These are phyloP conservation scores for Paecilomyces dactylethromorphus DNA, from an alignment of 2,329 filamentous ascomycete genomes.

Conservation along the genomic window DNA sequence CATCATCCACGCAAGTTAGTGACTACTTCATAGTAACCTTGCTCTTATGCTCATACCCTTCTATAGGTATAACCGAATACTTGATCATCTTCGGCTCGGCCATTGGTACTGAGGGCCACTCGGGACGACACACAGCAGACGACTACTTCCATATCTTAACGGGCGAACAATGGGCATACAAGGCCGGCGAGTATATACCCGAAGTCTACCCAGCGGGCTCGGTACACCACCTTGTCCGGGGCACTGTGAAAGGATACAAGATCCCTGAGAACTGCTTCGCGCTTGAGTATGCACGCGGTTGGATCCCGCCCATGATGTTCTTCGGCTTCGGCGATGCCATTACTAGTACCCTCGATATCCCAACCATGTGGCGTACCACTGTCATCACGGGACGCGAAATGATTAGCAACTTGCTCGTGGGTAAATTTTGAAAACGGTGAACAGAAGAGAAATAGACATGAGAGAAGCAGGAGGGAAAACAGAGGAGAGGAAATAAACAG, in stretches of 20 bases:
- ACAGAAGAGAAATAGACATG: no score
- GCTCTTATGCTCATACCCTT: no score
- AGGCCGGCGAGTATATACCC: constrained; percentile 29
- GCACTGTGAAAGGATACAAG: constrained; percentile 69
- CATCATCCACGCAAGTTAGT: constrained; percentile 79
- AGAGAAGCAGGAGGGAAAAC: no score
- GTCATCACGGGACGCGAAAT: constrained; percentile 69
- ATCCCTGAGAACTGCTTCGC: constrained; percentile 32
- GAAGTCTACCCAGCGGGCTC: constrained; percentile 31
- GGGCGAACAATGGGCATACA: constrained; percentile 32
- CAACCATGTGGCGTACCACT: constrained; percentile 71
- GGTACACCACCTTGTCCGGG: constrained; percentile 42
- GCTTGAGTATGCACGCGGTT: constrained; percentile 50
- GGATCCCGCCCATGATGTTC: constrained; percentile 88
- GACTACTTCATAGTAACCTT: no score
- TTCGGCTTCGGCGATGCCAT: constrained; percentile 82
- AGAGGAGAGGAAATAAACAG: no score
- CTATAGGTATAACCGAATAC: constrained; percentile 80
- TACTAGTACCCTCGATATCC: constrained; percentile 73
- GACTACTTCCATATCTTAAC: constrained; percentile 89
- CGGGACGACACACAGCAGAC: constrained; percentile 81
- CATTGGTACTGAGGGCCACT: constrained; percentile 76
- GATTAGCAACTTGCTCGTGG: constrained; percentile 61
- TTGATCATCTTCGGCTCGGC: constrained; percentile 72
- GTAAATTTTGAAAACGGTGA: constrained; percentile 68